Evolutionary conservation across 257 asterid species (phyloP), one percentile per base, ranked within the genome.

Genomic region (Scutellaria baicalensis): DNA sequence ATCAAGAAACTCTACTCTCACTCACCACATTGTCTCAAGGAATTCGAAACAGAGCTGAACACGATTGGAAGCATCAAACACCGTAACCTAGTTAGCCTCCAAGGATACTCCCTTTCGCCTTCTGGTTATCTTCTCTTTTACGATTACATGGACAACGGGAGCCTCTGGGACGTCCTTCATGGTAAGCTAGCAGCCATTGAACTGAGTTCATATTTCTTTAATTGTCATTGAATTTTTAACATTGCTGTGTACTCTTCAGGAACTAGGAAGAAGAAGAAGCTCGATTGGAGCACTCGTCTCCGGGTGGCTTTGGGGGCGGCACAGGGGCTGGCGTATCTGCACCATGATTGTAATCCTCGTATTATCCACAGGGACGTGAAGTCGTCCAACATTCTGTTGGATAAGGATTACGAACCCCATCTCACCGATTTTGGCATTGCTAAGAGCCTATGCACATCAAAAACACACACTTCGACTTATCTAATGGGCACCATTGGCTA

Each of bases 141-240:
- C 23, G 97, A 93, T 66, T 93, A 85, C 89, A 93, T 93, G 98
- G 98, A 93, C 74, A 93, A 87, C 12, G 98, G 98, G 20, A 93
- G 98, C 80, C 87, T 93, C 20, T 90, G 96, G 96, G 98, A 93
- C 70, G 80, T 89, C 44, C 96, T 93, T 66, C 98, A 93, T 13
- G 98, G 97, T 92, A 70, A 47, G 83, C 77, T 27, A 27, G 35
- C 49, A 8, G 6, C 27, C 36, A 0, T 51, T 11, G 5, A 11
- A 3, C 5, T 8, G 4, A 9, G 12, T 5, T 27, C 9, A 8
- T 6, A 6, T 5, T 23, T 13, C 8, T 11, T 8, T 10, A 8
- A 10, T 6, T 16, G n/a, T 36, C 0, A 0, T 3, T 4, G 12
- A 21, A 9, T 1, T 2, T 21, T 3, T 11, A 21, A 11, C 16